A percentile compares a stretch with the other conserved stretches of the same genome.
These are phyloP conservation scores for Trichoderma endophyticum DNA, from an alignment of 2,329 filamentous ascomycete genomes.

Conservation along the genomic window DNA sequence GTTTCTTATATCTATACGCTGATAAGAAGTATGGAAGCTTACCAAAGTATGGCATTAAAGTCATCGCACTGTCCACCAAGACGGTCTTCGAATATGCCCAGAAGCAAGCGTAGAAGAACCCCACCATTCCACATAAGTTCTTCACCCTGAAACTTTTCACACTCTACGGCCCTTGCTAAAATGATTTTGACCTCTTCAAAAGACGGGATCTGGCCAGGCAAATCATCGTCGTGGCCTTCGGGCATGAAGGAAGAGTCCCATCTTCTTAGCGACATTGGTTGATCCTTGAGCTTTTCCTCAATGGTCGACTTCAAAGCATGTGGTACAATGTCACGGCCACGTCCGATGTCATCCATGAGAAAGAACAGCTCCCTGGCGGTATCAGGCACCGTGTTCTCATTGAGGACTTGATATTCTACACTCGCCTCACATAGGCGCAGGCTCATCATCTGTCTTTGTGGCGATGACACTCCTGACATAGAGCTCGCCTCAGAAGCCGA, in stretches of 20 bases:
- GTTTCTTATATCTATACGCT: neutral
- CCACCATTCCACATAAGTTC: neutral
- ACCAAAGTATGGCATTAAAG: conserved; percentile 13
- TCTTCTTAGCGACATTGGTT: neutral
- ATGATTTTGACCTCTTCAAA: neutral
- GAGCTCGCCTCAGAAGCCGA: neutral
- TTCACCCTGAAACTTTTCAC: neutral
- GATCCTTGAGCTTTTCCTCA: neutral
- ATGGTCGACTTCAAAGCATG: neutral
- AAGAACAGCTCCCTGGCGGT: neutral
- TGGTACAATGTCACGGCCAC: neutral
- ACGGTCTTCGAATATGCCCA: neutral
- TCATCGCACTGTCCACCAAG: neutral
- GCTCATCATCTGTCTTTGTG: neutral
- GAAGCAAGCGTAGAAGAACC: neutral
- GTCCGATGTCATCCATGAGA: neutral
- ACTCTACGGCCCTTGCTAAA: neutral
- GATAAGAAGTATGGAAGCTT: neutral
- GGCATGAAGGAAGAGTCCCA: neutral
- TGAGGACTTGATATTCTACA: neutral
- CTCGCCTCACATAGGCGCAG: neutral
- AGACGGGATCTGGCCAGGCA: neutral
- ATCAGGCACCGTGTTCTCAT: neutral
- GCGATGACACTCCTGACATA: neutral
- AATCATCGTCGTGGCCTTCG: neutral